Conservation (phyloP, 306 rosid genomes). For the Rubus idaeus region DNA sequence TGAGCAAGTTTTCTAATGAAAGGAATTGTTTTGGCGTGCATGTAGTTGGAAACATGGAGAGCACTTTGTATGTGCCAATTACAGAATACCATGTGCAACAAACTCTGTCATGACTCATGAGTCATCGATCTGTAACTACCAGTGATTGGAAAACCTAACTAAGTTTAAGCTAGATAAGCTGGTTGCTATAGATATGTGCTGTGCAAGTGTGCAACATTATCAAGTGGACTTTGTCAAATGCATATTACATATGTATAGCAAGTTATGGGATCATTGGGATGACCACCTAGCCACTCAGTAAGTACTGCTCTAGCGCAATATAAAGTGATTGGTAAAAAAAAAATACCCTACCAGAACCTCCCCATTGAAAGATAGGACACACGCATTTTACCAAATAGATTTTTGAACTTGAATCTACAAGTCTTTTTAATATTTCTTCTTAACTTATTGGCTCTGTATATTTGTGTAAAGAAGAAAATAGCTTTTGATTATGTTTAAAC, state of each 20-base stretch:
- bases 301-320: too few relatives aligned
- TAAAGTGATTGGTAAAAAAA: too few relatives aligned
- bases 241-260: not conserved
- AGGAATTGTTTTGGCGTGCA: not conserved
- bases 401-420: too few relatives aligned
- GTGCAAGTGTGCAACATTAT: not conserved
- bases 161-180: not conserved
- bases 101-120: not conserved
- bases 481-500: too few relatives aligned
- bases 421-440: too few relatives aligned
- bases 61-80: conserved; percentile 10
- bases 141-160: not conserved
- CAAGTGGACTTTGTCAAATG: not conserved
- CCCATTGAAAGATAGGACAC: too few relatives aligned
- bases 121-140: not conserved
- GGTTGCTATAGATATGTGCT: not conserved
- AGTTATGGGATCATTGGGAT: not conserved
- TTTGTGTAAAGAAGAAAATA: too few relatives aligned
- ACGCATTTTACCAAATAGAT: too few relatives aligned
- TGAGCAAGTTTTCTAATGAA: not conserved
- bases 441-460: too few relatives aligned
- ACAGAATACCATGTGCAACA: not conserved
- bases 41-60: conserved; percentile 8
- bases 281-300: not conserved
- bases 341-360: too few relatives aligned